A percentile compares a stretch with the other conserved stretches of the same genome.
phyloP scores from a whole-genome alignment of 164 flowering plant genomes.

The Umbellularia californica region DNA sequence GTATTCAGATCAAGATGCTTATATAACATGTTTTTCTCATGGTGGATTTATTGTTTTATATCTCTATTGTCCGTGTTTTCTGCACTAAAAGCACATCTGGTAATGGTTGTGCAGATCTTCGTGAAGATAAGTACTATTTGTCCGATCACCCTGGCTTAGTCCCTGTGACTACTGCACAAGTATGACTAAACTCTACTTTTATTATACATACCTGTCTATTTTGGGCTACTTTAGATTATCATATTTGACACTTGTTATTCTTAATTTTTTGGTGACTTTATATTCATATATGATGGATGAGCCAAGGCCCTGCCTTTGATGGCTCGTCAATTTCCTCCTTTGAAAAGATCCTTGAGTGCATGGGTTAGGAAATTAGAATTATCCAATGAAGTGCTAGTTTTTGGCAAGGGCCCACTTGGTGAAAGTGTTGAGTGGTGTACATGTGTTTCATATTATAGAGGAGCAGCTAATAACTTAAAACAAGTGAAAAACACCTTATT shows the following conservation, averaged over 20 bases:
- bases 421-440: neutral
- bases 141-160: constrained; percentile 93
- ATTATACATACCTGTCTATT: neutral
- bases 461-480: neutral
- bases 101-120: constrained; percentile 63
- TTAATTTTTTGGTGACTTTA: neutral
- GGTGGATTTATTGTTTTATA: neutral
- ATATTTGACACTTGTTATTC: too few species aligned
- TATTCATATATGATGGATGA: neutral
- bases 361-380: neutral
- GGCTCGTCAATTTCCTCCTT: neutral
- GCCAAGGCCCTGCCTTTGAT: neutral
- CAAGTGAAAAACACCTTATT: neutral
- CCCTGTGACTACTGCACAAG: constrained; percentile 89
- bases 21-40: neutral
- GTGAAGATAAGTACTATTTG: constrained; percentile 87
- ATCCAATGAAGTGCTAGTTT: neutral
- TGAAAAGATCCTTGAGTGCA: too few species aligned
- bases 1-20: neutral
- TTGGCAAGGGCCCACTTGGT: neutral
- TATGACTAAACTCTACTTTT: constrained; percentile 17
- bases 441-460: neutral
- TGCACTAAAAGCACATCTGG: constrained; percentile 1
- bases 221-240: neutral
- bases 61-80: neutral